Evolutionary conservation across 2,329 filamentous ascomycete species (phyloP).

Genomic region (Fusarium incarnatum): DNA sequence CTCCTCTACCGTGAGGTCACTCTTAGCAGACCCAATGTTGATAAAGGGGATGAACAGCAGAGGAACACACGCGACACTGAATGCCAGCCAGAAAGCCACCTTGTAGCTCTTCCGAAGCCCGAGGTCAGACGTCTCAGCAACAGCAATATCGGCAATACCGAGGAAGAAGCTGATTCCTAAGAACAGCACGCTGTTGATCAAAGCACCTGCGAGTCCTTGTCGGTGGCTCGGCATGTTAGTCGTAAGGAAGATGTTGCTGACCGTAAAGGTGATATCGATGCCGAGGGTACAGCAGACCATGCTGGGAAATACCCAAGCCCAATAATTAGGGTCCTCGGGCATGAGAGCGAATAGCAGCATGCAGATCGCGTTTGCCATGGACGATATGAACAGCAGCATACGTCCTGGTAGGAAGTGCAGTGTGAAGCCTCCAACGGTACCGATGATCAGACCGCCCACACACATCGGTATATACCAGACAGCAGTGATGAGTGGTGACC

Average conservation of each 20-base stretch:
- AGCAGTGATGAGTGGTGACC: constrained; percentile 65
- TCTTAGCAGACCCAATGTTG: constrained; percentile 45
- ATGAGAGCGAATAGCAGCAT: constrained; percentile 68
- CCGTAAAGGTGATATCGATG: constrained; percentile 74
- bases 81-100: constrained; percentile 44
- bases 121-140: constrained; percentile 56
- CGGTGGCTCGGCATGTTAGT: constrained; percentile 67
- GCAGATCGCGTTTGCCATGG: constrained; percentile 62
- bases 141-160: constrained; percentile 70
- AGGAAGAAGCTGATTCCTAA: constrained; percentile 73
- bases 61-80: constrained; percentile 38
- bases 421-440: constrained; percentile 64
- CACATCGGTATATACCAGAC: constrained; percentile 71
- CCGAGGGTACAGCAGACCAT: constrained; percentile 71
- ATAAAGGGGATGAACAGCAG: constrained; percentile 40
- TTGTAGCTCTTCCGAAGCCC: constrained; percentile 48
- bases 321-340: constrained; percentile 66
- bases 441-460: constrained; percentile 68
- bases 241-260: constrained; percentile 76
- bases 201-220: constrained; percentile 73
- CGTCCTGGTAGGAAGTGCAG: constrained; percentile 67
- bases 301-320: constrained; percentile 72
- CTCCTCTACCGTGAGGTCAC: constrained; percentile 45
- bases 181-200: constrained; percentile 72
- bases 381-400: constrained; percentile 64